Evolutionary conservation across 2,329 filamentous ascomycete genomes (phyloP).

Genomic region (Cladosporium cucumerinum): DNA sequence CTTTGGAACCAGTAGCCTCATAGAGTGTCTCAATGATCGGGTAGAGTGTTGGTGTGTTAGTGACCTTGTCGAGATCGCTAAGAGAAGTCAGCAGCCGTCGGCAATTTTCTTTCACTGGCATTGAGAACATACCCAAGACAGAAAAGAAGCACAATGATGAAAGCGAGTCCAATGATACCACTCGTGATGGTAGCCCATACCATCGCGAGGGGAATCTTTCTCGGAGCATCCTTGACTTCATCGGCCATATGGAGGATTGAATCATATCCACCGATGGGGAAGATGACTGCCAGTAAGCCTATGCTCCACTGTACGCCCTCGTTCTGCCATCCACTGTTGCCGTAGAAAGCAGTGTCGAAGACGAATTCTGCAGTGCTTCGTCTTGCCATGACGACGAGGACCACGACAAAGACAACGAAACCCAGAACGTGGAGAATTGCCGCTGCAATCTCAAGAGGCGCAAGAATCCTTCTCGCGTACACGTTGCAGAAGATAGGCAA

Average conservation of each 20-base stretch:
- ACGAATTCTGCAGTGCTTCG: conserved; percentile 36
- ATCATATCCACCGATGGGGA: conserved; percentile 44
- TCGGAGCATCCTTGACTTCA: conserved; percentile 42
- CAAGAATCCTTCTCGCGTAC: conserved; percentile 25
- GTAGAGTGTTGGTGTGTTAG: conserved; percentile 30
- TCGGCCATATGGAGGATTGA: conserved; percentile 47
- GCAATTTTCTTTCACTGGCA: background rate
- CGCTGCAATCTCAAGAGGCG: conserved; percentile 39
- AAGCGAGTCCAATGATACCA: conserved; percentile 41
- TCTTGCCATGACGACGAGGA: conserved; percentile 28
- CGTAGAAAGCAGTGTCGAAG: conserved; percentile 27
- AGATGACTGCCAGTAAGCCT: conserved; percentile 37
- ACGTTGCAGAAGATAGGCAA: background rate
- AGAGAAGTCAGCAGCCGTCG: background rate
- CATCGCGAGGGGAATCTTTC: conserved; percentile 43
- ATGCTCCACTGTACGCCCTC: conserved; percentile 37
- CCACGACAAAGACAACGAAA: conserved; percentile 38
- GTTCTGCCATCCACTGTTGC: conserved; percentile 35
- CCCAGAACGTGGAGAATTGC: conserved; percentile 37
- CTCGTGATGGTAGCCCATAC: conserved; percentile 46
- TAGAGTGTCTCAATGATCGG: conserved; percentile 42
- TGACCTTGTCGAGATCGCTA: conserved; percentile 31
- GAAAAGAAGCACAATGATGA: conserved; percentile 41
- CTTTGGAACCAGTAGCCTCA: background rate
- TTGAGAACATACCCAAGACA: conserved; percentile 35